A percentile compares a stretch with the other conserved stretches of the same genome.
phyloP scores from a whole-genome alignment of 75 land plant genomes.

The Picea glauca region DNA sequence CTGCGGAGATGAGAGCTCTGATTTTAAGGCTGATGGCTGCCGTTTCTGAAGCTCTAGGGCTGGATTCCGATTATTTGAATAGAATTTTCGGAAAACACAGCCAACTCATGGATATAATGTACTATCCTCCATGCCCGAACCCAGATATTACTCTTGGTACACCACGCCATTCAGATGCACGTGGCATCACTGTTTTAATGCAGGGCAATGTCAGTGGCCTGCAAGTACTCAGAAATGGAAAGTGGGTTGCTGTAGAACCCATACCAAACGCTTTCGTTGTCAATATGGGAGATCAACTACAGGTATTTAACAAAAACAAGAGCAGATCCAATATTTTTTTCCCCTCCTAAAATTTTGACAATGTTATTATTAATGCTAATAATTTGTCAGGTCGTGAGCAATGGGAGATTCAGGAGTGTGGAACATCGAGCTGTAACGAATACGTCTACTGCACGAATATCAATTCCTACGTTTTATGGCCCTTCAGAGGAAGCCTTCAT shows the following conservation, averaged over 20 bases:
- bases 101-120: slow-evolving; percentile 54
- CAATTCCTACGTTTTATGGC: neutral
- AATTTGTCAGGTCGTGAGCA: no score
- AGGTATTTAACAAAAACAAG: no score
- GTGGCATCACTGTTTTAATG: slow-evolving; percentile 48
- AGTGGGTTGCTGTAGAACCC: slow-evolving; percentile 47
- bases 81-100: slow-evolving; percentile 39
- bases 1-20: neutral
- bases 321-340: no score
- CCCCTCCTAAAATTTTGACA: no score
- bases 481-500: no score
- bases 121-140: slow-evolving; percentile 67
- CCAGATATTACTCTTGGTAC: slow-evolving; percentile 62
- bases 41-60: slow-evolving; percentile 51
- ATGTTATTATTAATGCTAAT: no score
- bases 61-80: slow-evolving; percentile 24
- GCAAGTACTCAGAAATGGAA: slow-evolving; percentile 32
- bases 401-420: no score
- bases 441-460: no score
- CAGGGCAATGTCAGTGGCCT: slow-evolving; percentile 50
- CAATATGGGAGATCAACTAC: slow-evolving; percentile 15
- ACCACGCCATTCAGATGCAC: slow-evolving; percentile 53
- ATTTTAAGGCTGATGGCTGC: slow-evolving; percentile 26
- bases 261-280: slow-evolving; percentile 48
- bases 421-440: no score